Evolutionary conservation across 1,284 basidiomycete species (phyloP).

Genomic region (Paramarasmius palmivorus): DNA sequence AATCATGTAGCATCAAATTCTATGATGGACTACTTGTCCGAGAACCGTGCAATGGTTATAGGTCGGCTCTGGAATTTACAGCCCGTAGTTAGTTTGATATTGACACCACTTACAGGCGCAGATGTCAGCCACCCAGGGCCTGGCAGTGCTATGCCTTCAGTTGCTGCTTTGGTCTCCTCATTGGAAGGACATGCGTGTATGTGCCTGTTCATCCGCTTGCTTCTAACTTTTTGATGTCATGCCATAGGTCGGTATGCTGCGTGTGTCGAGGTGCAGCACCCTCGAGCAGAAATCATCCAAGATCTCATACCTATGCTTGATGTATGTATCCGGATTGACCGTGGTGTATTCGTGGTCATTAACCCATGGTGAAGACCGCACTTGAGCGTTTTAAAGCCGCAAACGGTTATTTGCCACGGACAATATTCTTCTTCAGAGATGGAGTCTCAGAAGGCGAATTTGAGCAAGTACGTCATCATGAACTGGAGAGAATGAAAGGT

Average conservation of each 20-base stretch:
- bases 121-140: conserved; percentile 43
- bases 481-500: conserved; percentile 31
- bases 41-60: conserved; percentile 33
- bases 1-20: conserved; percentile 28
- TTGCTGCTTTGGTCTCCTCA: conserved; percentile 37
- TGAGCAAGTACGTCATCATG: conserved; percentile 24
- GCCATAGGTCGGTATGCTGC: conserved; percentile 25
- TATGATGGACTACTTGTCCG: conserved; percentile 22
- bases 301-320: conserved; percentile 43
- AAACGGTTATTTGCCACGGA: conserved; percentile 4
- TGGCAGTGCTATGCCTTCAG: conserved; percentile 33
- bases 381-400: conserved; percentile 4
- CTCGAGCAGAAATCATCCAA: conserved; percentile 52
- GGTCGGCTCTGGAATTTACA: conserved; percentile 23
- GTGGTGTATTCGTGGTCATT: no score
- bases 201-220: background rate
- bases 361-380: no score
- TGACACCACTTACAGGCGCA: conserved; percentile 28
- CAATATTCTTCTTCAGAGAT: conserved; percentile 36
- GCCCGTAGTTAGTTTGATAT: background rate
- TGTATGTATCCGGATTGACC: conserved; percentile 20
- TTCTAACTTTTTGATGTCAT: background rate
- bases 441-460: conserved; percentile 44
- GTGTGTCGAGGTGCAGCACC: conserved; percentile 42
- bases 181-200: conserved; percentile 25